Conservation (phyloP, 495 filamentous ascomycete species). For the Podospora pseudoanserina region DNA sequence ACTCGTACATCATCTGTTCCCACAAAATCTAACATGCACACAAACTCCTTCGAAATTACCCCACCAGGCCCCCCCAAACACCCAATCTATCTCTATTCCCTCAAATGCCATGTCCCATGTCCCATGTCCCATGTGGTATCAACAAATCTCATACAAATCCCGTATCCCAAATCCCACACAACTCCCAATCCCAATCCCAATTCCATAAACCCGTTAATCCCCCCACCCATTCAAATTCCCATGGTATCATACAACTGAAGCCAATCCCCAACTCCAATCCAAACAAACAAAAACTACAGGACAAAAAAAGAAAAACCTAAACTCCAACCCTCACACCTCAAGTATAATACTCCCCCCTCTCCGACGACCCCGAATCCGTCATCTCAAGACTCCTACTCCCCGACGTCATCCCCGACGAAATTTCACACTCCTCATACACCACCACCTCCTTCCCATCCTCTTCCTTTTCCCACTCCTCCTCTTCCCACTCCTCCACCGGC, state of each 20-base stretch:
- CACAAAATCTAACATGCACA: not conserved
- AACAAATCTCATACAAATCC: not conserved
- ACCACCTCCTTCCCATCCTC: conserved; percentile 17
- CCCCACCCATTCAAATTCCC: not conserved
- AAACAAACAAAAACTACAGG: not conserved
- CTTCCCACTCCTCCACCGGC: conserved; percentile 16
- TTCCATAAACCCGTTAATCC: not conserved
- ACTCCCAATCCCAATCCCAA: not conserved
- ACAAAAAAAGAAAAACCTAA: not conserved
- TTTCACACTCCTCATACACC: conserved; percentile 17
- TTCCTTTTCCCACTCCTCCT: conserved; percentile 16
- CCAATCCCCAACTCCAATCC: not conserved
- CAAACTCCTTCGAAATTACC: not conserved
- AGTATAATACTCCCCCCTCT: no score
- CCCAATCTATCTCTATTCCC: not conserved
- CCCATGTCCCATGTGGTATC: not conserved
- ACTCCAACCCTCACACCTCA: not conserved
- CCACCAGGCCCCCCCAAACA: not conserved
- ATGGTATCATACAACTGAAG: not conserved
- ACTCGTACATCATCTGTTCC: not conserved
- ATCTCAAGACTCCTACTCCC: not conserved
- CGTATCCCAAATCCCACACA: not conserved
- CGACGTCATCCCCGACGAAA: not conserved
- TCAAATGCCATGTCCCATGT: not conserved
- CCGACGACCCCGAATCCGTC: not conserved